Base-by-base conservation (phyloP, 306 rosid species). In the Amphicarpaea edgeworthii region DNA sequence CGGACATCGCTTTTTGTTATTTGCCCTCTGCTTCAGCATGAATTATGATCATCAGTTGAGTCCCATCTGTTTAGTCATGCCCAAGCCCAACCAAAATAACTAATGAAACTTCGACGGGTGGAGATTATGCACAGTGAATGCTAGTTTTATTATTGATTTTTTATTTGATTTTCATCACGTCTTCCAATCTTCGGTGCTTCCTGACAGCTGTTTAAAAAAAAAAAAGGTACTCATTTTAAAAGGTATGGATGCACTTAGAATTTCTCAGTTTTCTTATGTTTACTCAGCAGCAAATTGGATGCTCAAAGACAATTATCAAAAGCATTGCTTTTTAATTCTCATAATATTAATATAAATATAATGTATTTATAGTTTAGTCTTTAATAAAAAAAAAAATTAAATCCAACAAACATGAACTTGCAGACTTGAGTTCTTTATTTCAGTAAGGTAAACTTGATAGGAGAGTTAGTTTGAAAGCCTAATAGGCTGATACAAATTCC, bases 1-100 rank as follows among this genome's bases (percentile, higher is more conserved):
- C 37, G 17, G 55, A 57, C 57, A 72, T 23, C 8, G 4, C 28
- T 57, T 10, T 41, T 7, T 58, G 32, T 57, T 55, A 72, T 58
- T 38, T 28, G 42, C 21, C 42, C 28, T 30, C 41, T 59, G 21
- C 47, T 23, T 4, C 12, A 30, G 46, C 47, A 7, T 45, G 19
- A 43, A 70, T 42, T 51, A 19, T 49, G 11, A 69, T 32, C 19
- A 11, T 20, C 30, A 21, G 15, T 55, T 11, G 7, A 24, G 45
- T 26, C 38, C 63, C 49, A 26, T 40, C 55, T 40, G 38, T 41
- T 55, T 73, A 73, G 58, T 30, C 46, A 43, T 30, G 70, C 40
- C 71, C 79, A 61, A 62, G 70, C 40, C 71, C 79, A 61, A 62
- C 45, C 47, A 75, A 34, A 62, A 47, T 26, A 7, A 32, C 47